Percentiles rank a stretch among this genome's conserved stretches.
These are phyloP conservation scores for Wickerhamiella lipophila DNA, from an alignment of 805 yeast genomes.

Conservation along the genomic window DNA sequence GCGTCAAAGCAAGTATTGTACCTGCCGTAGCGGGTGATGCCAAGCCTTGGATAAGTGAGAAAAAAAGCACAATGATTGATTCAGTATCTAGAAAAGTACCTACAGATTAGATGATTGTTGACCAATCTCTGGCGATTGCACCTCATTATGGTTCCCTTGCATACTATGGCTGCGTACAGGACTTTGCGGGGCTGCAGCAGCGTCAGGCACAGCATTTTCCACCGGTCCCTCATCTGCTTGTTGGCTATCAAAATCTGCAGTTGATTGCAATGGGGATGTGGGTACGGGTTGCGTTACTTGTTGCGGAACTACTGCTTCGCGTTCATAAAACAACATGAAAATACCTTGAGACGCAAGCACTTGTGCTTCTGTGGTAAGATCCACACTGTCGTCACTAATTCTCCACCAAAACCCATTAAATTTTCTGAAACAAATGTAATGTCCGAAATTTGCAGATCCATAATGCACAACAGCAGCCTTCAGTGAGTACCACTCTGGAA, in stretches of 20 bases:
- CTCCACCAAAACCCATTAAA: slow-evolving; percentile 89
- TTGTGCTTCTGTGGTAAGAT: slow-evolving; percentile 66
- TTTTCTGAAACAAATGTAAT: slow-evolving; percentile 78
- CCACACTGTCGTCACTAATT: slow-evolving; percentile 79
- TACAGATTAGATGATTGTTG: background rate
- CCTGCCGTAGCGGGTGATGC: slow-evolving; percentile 1
- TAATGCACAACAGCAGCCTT: slow-evolving; percentile 84
- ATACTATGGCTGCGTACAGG: background rate
- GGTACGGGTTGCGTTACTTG: background rate
- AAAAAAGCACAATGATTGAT: background rate
- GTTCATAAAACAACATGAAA: slow-evolving; percentile 83
- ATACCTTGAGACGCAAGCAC: slow-evolving; percentile 76
- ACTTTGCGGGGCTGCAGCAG: background rate
- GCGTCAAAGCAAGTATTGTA: background rate
- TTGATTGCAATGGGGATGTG: background rate
- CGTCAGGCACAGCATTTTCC: background rate
- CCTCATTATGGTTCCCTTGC: background rate
- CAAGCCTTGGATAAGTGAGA: background rate
- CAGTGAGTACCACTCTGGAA: slow-evolving; percentile 39
- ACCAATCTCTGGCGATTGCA: background rate
- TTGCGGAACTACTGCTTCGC: slow-evolving; percentile 6
- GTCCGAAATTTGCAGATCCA: slow-evolving; percentile 97
- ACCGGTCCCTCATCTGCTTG: background rate
- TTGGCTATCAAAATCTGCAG: background rate
- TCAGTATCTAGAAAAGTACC: background rate